phyloP scores from a whole-genome alignment of 176 grass and related monocot species.

The Microstegium vimineum region DNA sequence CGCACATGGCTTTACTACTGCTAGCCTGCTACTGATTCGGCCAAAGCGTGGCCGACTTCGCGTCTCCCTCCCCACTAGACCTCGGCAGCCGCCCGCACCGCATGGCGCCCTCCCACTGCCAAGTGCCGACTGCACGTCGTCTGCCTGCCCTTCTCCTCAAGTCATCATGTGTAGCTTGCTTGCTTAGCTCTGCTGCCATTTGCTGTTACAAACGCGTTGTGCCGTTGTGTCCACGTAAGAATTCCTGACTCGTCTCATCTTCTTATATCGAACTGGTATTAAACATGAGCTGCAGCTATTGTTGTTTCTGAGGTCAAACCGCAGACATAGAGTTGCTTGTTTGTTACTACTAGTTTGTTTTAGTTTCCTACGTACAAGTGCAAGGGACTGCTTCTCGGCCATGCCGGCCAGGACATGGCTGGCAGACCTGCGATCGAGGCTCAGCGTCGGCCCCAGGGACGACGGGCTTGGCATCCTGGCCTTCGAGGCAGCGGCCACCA shows the following conservation, averaged over 20 bases:
- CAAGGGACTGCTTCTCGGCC: neutral
- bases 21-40: neutral
- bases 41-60: constrained; percentile 6
- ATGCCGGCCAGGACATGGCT: constrained; percentile 56
- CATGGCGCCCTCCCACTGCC: neutral
- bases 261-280: neutral
- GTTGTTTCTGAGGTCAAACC: neutral
- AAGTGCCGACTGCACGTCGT: neutral
- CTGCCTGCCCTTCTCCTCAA: neutral
- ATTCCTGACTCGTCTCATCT: neutral
- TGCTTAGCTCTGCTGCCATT: neutral
- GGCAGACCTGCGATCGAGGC: constrained; percentile 38
- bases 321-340: neutral
- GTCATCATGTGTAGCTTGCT: neutral
- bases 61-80: constrained; percentile 20
- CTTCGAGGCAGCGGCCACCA: constrained; percentile 71
- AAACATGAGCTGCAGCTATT: neutral
- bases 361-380: neutral
- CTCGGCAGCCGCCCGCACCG: neutral
- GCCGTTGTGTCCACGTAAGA: constrained; percentile 12
- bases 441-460: constrained; percentile 4
- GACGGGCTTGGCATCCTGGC: constrained; percentile 71
- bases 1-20: constrained; percentile 17
- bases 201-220: constrained; percentile 27
- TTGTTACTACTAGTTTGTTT: neutral